A percentile compares a stretch with the other conserved stretches of the same genome.
These are phyloP conservation scores for Thelonectria rubi DNA, from an alignment of 2,329 filamentous ascomycete genomes.

Conservation along the genomic window DNA sequence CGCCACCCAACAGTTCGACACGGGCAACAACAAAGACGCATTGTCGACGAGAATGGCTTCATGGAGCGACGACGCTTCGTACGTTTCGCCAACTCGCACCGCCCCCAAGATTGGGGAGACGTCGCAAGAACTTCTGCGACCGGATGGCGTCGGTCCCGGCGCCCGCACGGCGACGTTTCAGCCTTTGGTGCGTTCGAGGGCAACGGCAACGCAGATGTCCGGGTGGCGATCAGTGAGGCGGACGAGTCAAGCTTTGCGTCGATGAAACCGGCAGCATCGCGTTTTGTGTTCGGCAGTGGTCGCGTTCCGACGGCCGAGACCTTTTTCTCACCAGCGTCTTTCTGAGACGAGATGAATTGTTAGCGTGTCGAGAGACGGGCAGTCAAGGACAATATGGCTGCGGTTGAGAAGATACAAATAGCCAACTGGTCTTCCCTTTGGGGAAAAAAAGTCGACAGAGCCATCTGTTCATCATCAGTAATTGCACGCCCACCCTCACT, in stretches of 20 bases:
- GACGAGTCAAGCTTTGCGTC: too few relatives aligned
- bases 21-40: too few relatives aligned
- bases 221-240: too few relatives aligned
- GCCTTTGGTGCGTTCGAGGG: too few relatives aligned
- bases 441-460: too few relatives aligned
- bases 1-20: background rate
- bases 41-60: background rate
- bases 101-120: too few relatives aligned
- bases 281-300: constrained; percentile 7
- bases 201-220: too few relatives aligned
- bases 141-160: too few relatives aligned
- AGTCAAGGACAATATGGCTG: background rate
- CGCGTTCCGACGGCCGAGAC: constrained; percentile 9
- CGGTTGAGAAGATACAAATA: constrained; percentile 22
- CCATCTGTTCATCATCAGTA: constrained; percentile 29
- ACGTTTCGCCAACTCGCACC: background rate
- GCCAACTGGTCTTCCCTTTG: background rate
- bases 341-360: constrained; percentile 18
- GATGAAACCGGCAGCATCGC: background rate
- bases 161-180: constrained; percentile 1
- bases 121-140: too few relatives aligned
- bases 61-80: background rate
- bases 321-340: background rate
- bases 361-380: background rate
- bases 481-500: constrained; percentile 10